These are phyloP conservation scores for Saturnispora gosingensis DNA, from an alignment of 805 yeast genomes.

Conservation along the genomic window DNA sequence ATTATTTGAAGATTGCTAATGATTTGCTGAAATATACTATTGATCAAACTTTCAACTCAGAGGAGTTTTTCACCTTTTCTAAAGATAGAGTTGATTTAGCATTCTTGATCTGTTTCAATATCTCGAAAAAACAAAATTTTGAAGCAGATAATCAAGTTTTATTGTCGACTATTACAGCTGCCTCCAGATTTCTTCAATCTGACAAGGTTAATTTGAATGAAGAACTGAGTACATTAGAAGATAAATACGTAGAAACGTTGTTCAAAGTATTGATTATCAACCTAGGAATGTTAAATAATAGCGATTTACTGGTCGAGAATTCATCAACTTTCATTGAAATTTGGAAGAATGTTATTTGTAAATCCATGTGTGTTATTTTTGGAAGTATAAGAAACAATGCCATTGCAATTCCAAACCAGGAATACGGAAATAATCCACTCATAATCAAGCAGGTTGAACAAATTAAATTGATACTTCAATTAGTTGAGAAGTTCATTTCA, in stretches of 20 bases:
- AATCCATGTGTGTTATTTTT: slow-evolving; percentile 53
- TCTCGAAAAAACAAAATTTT: slow-evolving; percentile 26
- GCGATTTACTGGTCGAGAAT: slow-evolving; percentile 35
- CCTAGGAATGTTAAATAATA: slow-evolving; percentile 33
- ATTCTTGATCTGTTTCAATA: slow-evolving; percentile 40
- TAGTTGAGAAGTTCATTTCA: slow-evolving; percentile 49
- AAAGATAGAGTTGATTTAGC: slow-evolving; percentile 60
- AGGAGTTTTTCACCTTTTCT: slow-evolving; percentile 40
- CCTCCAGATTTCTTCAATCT: slow-evolving; percentile 39
- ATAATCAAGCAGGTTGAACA: slow-evolving; percentile 53
- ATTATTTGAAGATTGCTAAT: slow-evolving; percentile 31
- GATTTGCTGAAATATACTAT: slow-evolving; percentile 43
- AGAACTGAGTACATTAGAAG: slow-evolving; percentile 31
- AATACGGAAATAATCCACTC: slow-evolving; percentile 26
- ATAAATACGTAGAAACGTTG: slow-evolving; percentile 46
- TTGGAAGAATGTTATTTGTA: slow-evolving; percentile 55
- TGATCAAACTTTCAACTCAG: slow-evolving; percentile 42
- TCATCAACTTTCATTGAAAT: slow-evolving; percentile 46
- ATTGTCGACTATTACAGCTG: slow-evolving; percentile 33
- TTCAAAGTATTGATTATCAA: slow-evolving; percentile 47
- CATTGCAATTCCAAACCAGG: slow-evolving; percentile 31
- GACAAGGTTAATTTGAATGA: slow-evolving; percentile 39
- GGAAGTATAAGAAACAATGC: slow-evolving; percentile 52
- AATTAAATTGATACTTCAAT: slow-evolving; percentile 48
- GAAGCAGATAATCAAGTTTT: slow-evolving; percentile 29